Conservation (phyloP, 306 rosid genomes). For the Styphnolobium japonicum region DNA sequence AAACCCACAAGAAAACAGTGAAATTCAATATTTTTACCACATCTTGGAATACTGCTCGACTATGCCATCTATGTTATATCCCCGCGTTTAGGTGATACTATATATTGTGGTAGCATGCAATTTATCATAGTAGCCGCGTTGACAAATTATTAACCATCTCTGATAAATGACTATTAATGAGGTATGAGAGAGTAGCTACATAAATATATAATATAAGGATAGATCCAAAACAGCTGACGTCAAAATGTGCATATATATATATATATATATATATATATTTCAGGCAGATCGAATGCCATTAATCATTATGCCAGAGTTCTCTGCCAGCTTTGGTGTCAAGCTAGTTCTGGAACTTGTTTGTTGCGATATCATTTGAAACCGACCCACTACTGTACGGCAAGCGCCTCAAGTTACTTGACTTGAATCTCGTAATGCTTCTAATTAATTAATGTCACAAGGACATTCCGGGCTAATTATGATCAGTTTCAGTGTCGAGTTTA, state of each 20-base stretch:
- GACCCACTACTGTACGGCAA: background rate
- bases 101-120: background rate
- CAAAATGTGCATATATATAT: background rate
- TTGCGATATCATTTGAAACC: background rate
- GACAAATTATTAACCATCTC: too few relatives aligned
- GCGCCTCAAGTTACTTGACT: background rate
- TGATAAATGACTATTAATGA: too few relatives aligned
- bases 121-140: background rate
- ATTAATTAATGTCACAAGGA: background rate
- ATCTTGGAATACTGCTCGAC: background rate
- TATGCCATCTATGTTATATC: background rate
- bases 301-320: background rate
- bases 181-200: background rate
- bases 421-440: background rate
- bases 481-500: background rate
- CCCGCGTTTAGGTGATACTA: background rate
- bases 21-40: background rate
- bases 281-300: background rate
- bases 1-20: background rate
- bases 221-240: background rate
- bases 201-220: background rate
- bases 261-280: background rate
- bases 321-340: conserved; percentile 3
- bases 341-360: conserved; percentile 1
- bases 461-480: background rate